Evolutionary conservation across 768 basidiomycete species (phyloP).

Genomic region (Heimioporus sp.): DNA sequence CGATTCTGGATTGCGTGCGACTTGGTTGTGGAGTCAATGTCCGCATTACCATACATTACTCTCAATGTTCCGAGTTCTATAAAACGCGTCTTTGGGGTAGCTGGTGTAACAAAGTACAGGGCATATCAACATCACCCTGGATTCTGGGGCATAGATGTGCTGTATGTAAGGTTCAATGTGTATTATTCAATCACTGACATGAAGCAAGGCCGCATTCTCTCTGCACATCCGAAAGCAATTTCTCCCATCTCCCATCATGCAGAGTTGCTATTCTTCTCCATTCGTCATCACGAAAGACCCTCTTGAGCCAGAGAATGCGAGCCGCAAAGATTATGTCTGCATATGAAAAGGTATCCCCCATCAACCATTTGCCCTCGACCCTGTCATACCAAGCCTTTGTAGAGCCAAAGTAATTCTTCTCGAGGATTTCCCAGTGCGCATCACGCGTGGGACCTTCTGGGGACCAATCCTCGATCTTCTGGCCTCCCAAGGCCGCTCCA

Average conservation of each 20-base stretch:
- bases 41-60: too few relatives aligned
- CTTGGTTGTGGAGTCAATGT: too few relatives aligned
- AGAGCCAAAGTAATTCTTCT: constrained; percentile 11
- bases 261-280: constrained; percentile 23
- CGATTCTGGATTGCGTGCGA: too few relatives aligned
- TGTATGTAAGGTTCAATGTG: too few relatives aligned
- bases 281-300: constrained; percentile 21
- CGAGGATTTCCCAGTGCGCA: constrained; percentile 23
- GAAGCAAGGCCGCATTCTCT: constrained; percentile 28
- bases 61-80: too few relatives aligned
- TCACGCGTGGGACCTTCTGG: constrained; percentile 34
- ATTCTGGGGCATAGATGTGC: too few relatives aligned
- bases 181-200: too few relatives aligned
- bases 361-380: constrained; percentile 26
- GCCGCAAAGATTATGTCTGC: constrained; percentile 28
- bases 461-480: constrained; percentile 27
- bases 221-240: constrained; percentile 21
- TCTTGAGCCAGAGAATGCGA: constrained; percentile 14
- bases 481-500: constrained; percentile 29
- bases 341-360: constrained; percentile 30
- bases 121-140: too few relatives aligned
- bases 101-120: too few relatives aligned
- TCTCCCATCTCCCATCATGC: constrained; percentile 27
- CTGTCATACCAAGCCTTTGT: constrained; percentile 21
- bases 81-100: too few relatives aligned